Percentiles rank a stretch among this genome's conserved stretches.
Conservation (phyloP, 495 filamentous ascomycete genomes). For the Aspergillus cristatus region DNA sequence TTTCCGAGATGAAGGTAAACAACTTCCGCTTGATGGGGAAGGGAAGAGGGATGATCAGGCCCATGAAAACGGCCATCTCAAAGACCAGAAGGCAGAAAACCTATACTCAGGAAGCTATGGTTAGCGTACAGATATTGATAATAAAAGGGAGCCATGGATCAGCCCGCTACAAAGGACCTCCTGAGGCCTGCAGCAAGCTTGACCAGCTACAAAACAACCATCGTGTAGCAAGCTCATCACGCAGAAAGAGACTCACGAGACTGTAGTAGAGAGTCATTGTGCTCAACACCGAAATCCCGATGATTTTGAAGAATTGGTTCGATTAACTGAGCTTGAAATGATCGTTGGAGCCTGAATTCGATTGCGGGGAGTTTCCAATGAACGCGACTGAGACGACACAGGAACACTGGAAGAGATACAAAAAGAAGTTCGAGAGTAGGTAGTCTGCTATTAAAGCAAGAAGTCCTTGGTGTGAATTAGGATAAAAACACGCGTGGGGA, state of each 20-base stretch:
- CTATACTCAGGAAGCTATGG: conserved; percentile 43
- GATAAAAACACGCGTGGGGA: no score
- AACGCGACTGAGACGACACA: conserved; percentile 1
- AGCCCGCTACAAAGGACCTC: no score
- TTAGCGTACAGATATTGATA: conserved; percentile 1
- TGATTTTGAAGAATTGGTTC: conserved; percentile 3
- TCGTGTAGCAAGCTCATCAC: no score
- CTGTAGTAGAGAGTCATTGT: conserved; percentile 99
- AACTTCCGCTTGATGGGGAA: conserved; percentile 79
- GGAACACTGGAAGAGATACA: no score
- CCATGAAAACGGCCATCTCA: conserved; percentile 90
- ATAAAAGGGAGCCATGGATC: no score
- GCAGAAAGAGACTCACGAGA: conserved; percentile 81
- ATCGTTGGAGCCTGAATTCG: conserved; percentile 4
- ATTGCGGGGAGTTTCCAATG: neutral
- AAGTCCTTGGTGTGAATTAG: no score
- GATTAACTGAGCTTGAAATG: no score
- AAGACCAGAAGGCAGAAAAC: conserved; percentile 86
- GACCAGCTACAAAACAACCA: no score
- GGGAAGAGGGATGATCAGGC: conserved; percentile 85
- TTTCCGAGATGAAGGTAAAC: conserved; percentile 91
- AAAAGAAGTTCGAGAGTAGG: no score
- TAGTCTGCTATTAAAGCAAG: no score
- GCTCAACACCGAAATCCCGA: conserved; percentile 13
- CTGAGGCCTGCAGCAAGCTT: no score